Percentiles rank a stretch among this genome's conserved stretches.
Evolutionary conservation across 805 yeast genomes (phyloP).

Genomic region (Naumovozyma dairenensis): DNA sequence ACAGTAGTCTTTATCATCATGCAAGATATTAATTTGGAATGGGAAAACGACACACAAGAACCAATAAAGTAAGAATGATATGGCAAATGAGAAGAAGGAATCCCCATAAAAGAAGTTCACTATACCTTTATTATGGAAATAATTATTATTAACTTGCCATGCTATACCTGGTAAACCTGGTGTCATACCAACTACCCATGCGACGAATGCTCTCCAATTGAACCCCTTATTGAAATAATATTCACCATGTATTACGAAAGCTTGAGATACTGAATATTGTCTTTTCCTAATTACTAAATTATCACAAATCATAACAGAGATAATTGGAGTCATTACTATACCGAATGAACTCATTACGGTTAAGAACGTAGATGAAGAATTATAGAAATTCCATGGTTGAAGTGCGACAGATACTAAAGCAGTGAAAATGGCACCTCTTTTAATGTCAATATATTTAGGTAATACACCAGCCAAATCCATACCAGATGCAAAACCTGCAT

Average conservation of each 20-base stretch:
- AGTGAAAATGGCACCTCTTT: constrained; percentile 30
- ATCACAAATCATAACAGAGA: constrained; percentile 33
- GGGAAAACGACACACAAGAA: constrained; percentile 31
- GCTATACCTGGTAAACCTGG: constrained; percentile 43
- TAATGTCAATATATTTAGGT: constrained; percentile 33
- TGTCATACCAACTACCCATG: constrained; percentile 29
- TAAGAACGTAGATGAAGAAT: constrained; percentile 28
- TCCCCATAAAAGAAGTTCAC: constrained; percentile 35
- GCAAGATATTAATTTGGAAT: constrained; percentile 22
- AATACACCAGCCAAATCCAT: constrained; percentile 34
- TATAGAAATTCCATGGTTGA: constrained; percentile 33
- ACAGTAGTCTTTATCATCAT: constrained; percentile 34
- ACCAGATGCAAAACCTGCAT: constrained; percentile 35
- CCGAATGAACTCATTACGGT: constrained; percentile 32
- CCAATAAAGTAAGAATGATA: constrained; percentile 32
- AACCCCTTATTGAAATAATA: constrained; percentile 32
- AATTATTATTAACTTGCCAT: constrained; percentile 25
- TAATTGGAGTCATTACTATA: constrained; percentile 31
- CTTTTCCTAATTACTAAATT: constrained; percentile 30
- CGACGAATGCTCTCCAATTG: constrained; percentile 31
- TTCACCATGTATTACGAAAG: constrained; percentile 19
- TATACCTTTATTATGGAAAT: constrained; percentile 28
- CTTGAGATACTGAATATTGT: constrained; percentile 27
- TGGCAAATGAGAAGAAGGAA: constrained; percentile 33
- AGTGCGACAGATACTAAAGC: constrained; percentile 29